Evolutionary conservation across 2,329 filamentous ascomycete genomes (phyloP), one percentile per base, ranked within the genome.

Genomic region (Botrytis hyacinthi): DNA sequence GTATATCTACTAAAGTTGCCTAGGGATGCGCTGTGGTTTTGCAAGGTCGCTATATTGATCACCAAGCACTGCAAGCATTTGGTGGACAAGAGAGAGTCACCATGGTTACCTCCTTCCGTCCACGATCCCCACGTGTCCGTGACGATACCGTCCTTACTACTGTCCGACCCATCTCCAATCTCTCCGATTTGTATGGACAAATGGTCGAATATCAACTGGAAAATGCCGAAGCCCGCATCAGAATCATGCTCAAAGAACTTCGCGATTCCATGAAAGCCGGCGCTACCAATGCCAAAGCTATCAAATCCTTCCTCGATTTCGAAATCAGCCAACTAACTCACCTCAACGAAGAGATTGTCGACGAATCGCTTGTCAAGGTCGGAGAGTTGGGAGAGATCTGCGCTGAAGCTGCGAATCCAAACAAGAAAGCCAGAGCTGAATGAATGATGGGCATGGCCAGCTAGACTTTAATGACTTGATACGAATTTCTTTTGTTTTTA

Each of bases 61-160:
- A 86, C 74, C 82, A 84, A 70, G 85, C 85, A 4, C 76, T 83
- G 18, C 78, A 78, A 32, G 84, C 83, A 1, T 81, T 80, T 14
- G 83, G 84, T 46, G 82, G 81, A 22, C 80, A 81, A 16, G 85
- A 86, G 77, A 82, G 85, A 44, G 82, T 86, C 75, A 85, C 84
- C 2, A 84, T 85, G 79, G 83, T 86, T 18, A 85, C 84, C 2
- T 83, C 84, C 0, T 84, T 85, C 77, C 79, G 84, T 22, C 82
- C 84, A 26, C 81, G 80, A 44, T 80, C 83, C 46, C 83, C 84
- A 1, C 75, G 80, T 10, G 73, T 84, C 29, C 78, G 78, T 8
- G 84, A 86, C 67, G 84, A 85, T 42, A 83, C 81, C 7, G 78
- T 82, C 37, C 78, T 84, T 16, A 80, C 78, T 5, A 82, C 80